A percentile compares a stretch with the other conserved stretches of the same genome.
These are phyloP conservation scores for Cytospora leucostoma DNA, from an alignment of 2,329 filamentous ascomycete species.

Conservation along the genomic window DNA sequence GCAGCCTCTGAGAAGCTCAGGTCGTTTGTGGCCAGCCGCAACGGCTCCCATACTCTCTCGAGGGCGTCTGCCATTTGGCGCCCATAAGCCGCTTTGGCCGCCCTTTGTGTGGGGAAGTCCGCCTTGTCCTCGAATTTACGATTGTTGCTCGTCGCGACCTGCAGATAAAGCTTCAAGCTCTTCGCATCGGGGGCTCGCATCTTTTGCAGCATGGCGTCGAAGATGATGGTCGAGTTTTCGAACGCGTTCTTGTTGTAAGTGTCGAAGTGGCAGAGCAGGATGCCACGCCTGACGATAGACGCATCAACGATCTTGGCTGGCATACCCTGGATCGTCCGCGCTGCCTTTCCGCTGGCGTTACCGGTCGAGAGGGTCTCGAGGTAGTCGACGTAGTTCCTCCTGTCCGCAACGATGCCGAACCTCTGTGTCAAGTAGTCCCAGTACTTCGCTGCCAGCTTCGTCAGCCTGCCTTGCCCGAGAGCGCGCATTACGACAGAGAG, in stretches of 20 bases:
- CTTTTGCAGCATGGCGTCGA: slow-evolving; percentile 61
- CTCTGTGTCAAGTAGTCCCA: slow-evolving; percentile 71
- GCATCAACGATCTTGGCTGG: slow-evolving; percentile 46
- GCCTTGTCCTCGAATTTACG: slow-evolving; percentile 40
- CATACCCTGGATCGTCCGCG: slow-evolving; percentile 60
- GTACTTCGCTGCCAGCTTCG: slow-evolving; percentile 68
- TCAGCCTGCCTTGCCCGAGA: slow-evolving; percentile 60
- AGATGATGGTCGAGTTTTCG: slow-evolving; percentile 61
- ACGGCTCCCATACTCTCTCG: slow-evolving; percentile 52
- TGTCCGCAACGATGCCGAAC: slow-evolving; percentile 69
- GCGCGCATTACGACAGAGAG: slow-evolving; percentile 71
- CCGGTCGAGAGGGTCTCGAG: slow-evolving; percentile 66
- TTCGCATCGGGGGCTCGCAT: slow-evolving; percentile 51
- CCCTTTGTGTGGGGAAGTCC: slow-evolving; percentile 33
- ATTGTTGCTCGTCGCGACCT: slow-evolving; percentile 53
- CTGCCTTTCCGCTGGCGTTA: slow-evolving; percentile 64
- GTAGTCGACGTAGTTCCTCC: slow-evolving; percentile 68
- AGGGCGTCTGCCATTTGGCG: slow-evolving; percentile 54
- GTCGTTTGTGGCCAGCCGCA: slow-evolving; percentile 39
- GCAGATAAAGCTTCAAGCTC: slow-evolving; percentile 57
- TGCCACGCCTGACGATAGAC: slow-evolving; percentile 69
- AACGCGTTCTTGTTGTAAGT: slow-evolving; percentile 73
- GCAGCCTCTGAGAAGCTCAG: slow-evolving; percentile 39
- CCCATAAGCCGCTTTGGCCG: slow-evolving; percentile 48
- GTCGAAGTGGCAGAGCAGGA: slow-evolving; percentile 74